phyloP scores from a whole-genome alignment of 495 filamentous ascomycete species.

The Aspergillus taichungensis region DNA sequence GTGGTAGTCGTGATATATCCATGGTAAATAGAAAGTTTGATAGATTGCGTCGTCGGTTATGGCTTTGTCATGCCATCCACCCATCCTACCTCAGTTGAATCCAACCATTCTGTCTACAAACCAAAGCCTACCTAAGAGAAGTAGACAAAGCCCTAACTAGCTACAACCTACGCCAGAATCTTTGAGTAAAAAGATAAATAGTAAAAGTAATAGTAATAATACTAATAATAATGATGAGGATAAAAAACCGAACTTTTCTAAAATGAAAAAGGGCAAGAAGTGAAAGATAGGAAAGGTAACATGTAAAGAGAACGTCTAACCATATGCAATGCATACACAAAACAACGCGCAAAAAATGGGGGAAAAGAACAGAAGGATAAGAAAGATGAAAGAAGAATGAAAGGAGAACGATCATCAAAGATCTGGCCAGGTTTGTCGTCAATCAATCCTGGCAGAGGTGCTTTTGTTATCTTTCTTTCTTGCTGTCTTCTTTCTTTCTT shows the following conservation, averaged over 20 bases:
- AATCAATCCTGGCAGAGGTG: no score
- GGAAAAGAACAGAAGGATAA: neutral
- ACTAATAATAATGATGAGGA: neutral
- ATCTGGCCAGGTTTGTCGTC: slow-evolving; percentile 18
- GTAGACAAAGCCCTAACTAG: no score
- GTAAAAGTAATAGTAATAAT: neutral
- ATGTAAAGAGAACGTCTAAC: neutral
- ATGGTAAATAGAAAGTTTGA: no score
- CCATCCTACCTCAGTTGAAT: no score
- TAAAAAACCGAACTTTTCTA: slow-evolving; percentile 1
- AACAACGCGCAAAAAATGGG: neutral
- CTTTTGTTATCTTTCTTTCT: no score
- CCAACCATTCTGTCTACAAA: no score
- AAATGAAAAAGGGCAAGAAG: slow-evolving; percentile 1
- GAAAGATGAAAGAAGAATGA: slow-evolving; percentile 2
- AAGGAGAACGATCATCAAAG: slow-evolving; percentile 4
- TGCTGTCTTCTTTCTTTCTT: no score
- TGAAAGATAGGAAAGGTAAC: neutral
- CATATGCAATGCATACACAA: no score
- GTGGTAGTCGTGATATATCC: no score
- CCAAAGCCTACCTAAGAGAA: no score
- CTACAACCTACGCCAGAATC: neutral
- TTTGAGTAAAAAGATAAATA: neutral
- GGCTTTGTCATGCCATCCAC: no score
- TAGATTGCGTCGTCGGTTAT: no score